Base-by-base conservation (phyloP, 106 monocot genomes). In the Cymbidium sinense region DNA sequence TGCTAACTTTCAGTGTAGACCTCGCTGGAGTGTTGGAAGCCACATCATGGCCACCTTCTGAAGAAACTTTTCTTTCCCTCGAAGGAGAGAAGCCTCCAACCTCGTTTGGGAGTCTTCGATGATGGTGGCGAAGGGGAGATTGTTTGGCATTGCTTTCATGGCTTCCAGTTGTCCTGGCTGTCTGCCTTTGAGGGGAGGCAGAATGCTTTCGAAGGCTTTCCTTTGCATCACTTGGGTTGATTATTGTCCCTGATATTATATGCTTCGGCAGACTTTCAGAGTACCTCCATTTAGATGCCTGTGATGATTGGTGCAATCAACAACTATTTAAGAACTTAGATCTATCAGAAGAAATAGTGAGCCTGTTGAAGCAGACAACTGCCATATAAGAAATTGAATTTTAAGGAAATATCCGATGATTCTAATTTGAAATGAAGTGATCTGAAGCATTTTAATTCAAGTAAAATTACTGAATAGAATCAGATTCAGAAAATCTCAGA, bases 51-150 rank as follows among this genome's bases (percentile, higher is more conserved):
- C 77, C 43, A 55, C 78, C 78, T 75, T 81, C 84, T 41, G 82
- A 44, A 44, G 82, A 76, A 75, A 7, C 65, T 69, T 30, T 87
- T 44, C 70, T 78, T 76, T 87, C 90, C 77, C 80, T n/a, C n/a
- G n/a, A 50, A 64, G 85, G 79, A 30, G 84, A 84, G 21, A 73
- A 70, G 13, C 69, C 78, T 9, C 82, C 78, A 36, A 58, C 84
- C 54, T 72, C 82, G 67, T 51, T 86, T 41, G 70, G 77, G 54
- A 64, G 41, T 79, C 70, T 86, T 20, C 23, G 79, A 0, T 88
- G 91, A 67, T 79, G 81, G 37, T 89, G 89, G 77, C 85, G 90
- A 79, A 86, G 73, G 11, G 94, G 94, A 50, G 89, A 87, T 4
- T 75, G 76, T 55, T 85, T 89, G 19, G 82, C 13, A 44, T 79